A percentile compares a stretch with the other conserved stretches of the same genome.
These are phyloP conservation scores for Colletotrichum spinosum DNA, from an alignment of 2,329 filamentous ascomycete genomes.

Conservation along the genomic window DNA sequence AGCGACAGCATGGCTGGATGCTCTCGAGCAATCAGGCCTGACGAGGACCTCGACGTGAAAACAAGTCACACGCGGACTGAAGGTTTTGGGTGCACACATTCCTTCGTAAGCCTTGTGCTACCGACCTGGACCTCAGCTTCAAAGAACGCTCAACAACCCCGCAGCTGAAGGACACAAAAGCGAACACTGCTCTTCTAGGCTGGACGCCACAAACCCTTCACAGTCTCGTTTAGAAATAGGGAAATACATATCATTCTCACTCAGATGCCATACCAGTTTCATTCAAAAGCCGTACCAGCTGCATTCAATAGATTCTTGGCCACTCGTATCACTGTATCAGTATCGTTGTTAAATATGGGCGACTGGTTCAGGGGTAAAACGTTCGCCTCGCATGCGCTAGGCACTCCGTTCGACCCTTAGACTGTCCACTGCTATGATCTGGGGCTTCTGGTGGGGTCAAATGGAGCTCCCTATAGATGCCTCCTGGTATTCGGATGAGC, in stretches of 20 bases:
- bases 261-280: neutral
- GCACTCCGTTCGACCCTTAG: neutral
- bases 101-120: constrained; percentile 1
- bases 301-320: neutral
- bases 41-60: neutral
- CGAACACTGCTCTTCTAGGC: neutral
- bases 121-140: neutral
- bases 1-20: neutral
- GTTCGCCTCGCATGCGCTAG: constrained; percentile 1
- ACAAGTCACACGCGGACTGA: neutral
- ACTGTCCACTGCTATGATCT: neutral
- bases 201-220: constrained; percentile 3
- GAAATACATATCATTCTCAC: neutral
- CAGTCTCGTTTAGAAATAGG: neutral
- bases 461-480: neutral
- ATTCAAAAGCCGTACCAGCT: neutral
- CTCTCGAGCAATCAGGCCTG: too few relatives aligned
- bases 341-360: neutral
- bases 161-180: constrained; percentile 9
- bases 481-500: too few relatives aligned
- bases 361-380: constrained; percentile 1
- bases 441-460: neutral
- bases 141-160: neutral
- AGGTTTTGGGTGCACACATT: neutral
- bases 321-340: too few relatives aligned